Evolutionary conservation across 768 basidiomycete species (phyloP), one percentile per base, ranked within the genome.

Genomic region (Neoboletus magnificus): DNA sequence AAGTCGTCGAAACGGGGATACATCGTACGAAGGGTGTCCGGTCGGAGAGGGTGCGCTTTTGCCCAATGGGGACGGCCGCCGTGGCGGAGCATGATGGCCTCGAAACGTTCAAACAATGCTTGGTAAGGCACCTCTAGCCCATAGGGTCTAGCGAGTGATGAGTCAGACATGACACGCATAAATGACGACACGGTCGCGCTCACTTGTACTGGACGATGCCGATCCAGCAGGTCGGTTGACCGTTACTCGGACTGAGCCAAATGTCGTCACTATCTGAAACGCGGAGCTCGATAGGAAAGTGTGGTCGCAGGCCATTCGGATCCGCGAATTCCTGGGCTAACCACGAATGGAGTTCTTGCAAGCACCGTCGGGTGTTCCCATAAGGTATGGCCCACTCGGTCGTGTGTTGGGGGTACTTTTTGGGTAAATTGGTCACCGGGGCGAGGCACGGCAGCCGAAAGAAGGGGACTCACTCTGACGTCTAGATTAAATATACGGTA

Each of bases 171-270:
- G 46, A 42, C 33, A 15, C 7, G 25, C 20, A 27, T 1, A 36
- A 30, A 33, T 23, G 49, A 58, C 35, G 47, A 50, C 27, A 49
- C 20, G 46, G 41, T 50, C 15, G 8, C 73, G 15, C 90, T 65
- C 55, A 98, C 96, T 92, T 93, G 77, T 86, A 99, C 66, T 95
- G 92, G n/a, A 97, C 83, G 50, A 98, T 84, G n/a, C 97, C 97
- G 56, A 99, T 91, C 90, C 94, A 99, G 62, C 87, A 89, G 9
- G 89, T 94, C 68, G 74, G 76, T 54, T 84, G 80, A 50, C 86
- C 87, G 66, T 83, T 84, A 65, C 88, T 87, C 2, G 97, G 97
- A 68, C 90, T 93, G 32, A 99, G 78, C 92, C 92, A 98, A 50
- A 97, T 90, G 66, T 97, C 91, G 71, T 98, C 97, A 23, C 79